Evolutionary conservation across 805 yeast genomes (phyloP).

Genomic region (Wickerhamia fluorescens): DNA sequence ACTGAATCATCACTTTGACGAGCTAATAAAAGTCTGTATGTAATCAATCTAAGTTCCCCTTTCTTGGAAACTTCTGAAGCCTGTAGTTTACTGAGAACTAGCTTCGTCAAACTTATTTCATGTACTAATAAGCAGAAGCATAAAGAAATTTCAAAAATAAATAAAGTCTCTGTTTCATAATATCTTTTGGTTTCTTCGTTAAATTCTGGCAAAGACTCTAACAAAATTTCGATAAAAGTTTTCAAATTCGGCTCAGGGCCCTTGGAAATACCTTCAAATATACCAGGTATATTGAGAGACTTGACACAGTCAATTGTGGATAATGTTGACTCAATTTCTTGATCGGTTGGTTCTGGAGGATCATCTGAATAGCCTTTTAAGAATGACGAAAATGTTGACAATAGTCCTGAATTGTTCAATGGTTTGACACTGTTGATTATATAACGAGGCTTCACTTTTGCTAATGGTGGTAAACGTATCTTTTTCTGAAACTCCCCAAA

Average conservation of each 20-base stretch:
- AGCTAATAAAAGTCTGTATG: constrained; percentile 45
- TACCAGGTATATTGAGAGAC: constrained; percentile 52
- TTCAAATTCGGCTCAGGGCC: constrained; percentile 28
- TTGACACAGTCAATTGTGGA: constrained; percentile 79
- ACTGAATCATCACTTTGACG: constrained; percentile 17
- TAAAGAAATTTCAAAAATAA: constrained; percentile 39
- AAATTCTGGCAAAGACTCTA: constrained; percentile 21
- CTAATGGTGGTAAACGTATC: constrained; percentile 45
- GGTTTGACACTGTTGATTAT: constrained; percentile 57
- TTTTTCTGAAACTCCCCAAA: constrained; percentile 59
- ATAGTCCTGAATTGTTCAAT: constrained; percentile 67
- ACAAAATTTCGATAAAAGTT: constrained; percentile 18
- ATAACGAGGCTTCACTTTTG: constrained; percentile 60
- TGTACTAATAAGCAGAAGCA: constrained; percentile 27
- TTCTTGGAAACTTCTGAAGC: constrained; percentile 19
- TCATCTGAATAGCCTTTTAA: constrained; percentile 83
- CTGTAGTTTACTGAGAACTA: constrained; percentile 9
- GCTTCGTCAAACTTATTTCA: constrained; percentile 15
- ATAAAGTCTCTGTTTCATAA: constrained; percentile 42
- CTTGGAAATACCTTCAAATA: constrained; percentile 46
- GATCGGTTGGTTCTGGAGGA: constrained; percentile 86
- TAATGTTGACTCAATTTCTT: constrained; percentile 80
- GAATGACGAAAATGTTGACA: constrained; percentile 87
- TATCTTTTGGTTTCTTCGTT: constrained; percentile 26
- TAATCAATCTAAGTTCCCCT: constrained; percentile 36